Base-by-base conservation (phyloP, 2,329 filamentous ascomycete genomes). In the Fusarium buharicum region DNA sequence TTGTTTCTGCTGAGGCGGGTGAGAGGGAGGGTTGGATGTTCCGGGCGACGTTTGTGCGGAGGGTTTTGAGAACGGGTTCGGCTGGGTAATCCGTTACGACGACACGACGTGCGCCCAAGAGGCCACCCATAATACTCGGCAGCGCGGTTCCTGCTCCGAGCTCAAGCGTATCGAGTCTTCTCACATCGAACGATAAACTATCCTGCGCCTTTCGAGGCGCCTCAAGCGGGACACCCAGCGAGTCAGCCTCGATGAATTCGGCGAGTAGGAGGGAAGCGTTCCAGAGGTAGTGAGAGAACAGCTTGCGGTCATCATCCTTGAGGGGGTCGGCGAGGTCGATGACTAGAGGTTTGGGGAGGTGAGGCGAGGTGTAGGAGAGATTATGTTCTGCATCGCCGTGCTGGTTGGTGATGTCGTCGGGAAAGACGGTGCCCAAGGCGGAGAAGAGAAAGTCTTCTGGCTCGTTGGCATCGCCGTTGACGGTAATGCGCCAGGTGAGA, bases 261-360 rank as follows among this genome's bases (percentile, higher is more conserved):
- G 82, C 83, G 2, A 86, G 76, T 62, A 84, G 73, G 43, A 87
- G 73, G 16, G 79, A 81, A 7, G 88, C 81, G 74, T 92, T 92
- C 89, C 89, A 92, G 22, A 92, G 75, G 73, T 88, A 91, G 71
- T 92, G 89, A 59, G 86, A 86, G 71, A 91, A 92, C 39, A 91
- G 81, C 17, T 75, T 73, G 45, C 87, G 77, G 66, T 86, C 83
- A 27, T 80, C 75, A 50, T 87, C 84, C 28, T 74, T 77, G 28
- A 77, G 72, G 12, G 76, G 86, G 66, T 84, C 78, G 18, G 79
- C 74, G 16, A 84, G 77, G 9, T 75, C 75, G 66, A 85, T 76
- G 39, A 72, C 63, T 39, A 85, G 69, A 11, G 79, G 77, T 48
- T 70, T 72, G 14, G 78, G 81, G 14, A 85, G 77, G 55, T 78